Evolutionary conservation across 179 eudicot species (phyloP), one percentile per base, ranked within the genome.

Genomic region (Silene vulgaris): DNA sequence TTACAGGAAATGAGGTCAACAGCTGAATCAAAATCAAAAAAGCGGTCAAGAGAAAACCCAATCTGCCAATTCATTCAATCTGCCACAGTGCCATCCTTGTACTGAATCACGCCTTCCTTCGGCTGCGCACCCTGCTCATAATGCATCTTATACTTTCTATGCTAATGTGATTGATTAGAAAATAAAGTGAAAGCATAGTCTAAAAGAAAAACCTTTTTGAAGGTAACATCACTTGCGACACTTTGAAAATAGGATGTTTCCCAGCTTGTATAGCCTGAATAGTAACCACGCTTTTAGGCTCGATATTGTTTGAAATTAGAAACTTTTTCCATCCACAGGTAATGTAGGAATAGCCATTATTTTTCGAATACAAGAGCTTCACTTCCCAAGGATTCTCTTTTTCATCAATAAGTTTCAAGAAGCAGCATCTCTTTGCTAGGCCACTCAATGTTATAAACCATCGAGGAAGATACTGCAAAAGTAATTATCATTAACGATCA

Each of bases 201-300:
- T 13, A 21, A 23, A 71, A 1, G 32, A 52, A 1, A 2, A 54
- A 28, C 40, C 37, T 35, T 29, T 11, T 30, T 16, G 65, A 14
- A 35, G 75, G 48, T 23, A 72, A n/a, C 54, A 21, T 30, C 43
- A 68, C 76, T 54, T 48, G 74, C 66, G 29, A 52, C 65, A 52
- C 69, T 50, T 74, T 69, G 40, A 74, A 20, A 21, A 60, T 32
- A 61, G 81, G 78, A 26, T 57, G 12, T 16, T 21, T 32, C 56
- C 81, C 78, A 69, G 74, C 30, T 14, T 74, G 16, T 20, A 79
- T 61, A 23, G 61, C 69, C 75, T 69, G 78, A 68, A 79, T 63
- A 52, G 20, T 28, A 69, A 79, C 54, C 17, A 8, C 57, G 35
- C 62, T 59, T 69, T 40, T 14, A 43, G 65, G 78, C 62, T 60